A percentile compares a stretch with the other conserved stretches of the same genome.
These are phyloP conservation scores for Colletotrichum sp. DNA, from an alignment of 2,329 filamentous ascomycete genomes.

Conservation along the genomic window DNA sequence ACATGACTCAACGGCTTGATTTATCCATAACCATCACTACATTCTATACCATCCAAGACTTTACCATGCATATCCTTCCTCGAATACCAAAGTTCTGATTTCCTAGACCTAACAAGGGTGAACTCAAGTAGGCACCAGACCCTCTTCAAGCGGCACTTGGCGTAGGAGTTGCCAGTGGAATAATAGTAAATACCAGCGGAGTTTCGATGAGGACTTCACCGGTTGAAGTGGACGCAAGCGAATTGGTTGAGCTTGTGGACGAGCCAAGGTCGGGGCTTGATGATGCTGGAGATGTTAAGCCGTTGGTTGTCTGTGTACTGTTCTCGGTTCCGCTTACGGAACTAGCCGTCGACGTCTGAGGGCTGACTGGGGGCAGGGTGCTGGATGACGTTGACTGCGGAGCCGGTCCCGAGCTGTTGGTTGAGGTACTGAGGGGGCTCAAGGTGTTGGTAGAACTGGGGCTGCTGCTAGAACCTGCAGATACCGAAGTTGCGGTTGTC, in stretches of 20 bases:
- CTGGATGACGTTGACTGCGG: not conserved
- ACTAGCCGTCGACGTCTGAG: not conserved
- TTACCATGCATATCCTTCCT: not conserved
- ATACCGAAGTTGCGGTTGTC: not conserved
- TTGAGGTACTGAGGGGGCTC: not conserved
- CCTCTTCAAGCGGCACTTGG: not conserved
- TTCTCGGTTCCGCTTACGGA: not conserved
- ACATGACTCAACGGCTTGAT: not conserved
- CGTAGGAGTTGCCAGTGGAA: not conserved
- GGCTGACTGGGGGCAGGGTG: not conserved
- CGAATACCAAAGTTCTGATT: not conserved
- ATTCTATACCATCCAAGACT: not conserved
- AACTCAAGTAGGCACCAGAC: rapidly evolving
- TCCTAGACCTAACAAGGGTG: not conserved
- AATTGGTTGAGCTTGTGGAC: not conserved
- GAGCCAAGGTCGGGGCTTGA: not conserved
- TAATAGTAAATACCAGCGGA: not conserved
- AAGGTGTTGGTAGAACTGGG: not conserved
- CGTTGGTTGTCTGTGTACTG: not conserved
- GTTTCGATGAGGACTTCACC: not conserved
- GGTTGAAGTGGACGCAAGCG: not conserved
- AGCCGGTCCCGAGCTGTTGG: not conserved
- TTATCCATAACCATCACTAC: not conserved
- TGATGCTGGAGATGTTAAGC: not conserved
- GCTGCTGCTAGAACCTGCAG: not conserved